Evolutionary conservation across 2,329 filamentous ascomycete genomes (phyloP), one percentile per base, ranked within the genome.

Genomic region (Neurospora sp.): DNA sequence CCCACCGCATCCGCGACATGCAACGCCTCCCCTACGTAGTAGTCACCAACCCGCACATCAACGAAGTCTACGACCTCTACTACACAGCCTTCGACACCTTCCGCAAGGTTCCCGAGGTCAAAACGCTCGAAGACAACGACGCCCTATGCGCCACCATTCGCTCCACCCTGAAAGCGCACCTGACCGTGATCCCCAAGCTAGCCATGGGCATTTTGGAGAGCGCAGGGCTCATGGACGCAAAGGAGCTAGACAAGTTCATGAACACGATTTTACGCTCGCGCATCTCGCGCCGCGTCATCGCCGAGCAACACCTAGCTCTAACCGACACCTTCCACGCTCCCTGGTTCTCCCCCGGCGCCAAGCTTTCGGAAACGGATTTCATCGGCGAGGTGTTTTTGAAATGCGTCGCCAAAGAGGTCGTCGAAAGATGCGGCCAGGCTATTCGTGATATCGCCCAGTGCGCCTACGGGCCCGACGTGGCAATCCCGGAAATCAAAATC

Each of bases 1-100:
- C 95, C 19, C 96, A 99, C 81, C 92, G 96, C 40, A 90, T 99
- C 73, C 93, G 96, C 71, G 95, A 99, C 79, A 98, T 99, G 88
- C 96, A 99, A 80, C 94, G 92, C 73, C 85, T 99, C 52, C 96
- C 96, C 19, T 99, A 97, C 78, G 92, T 96, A 43, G 95, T 98
- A 69, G 93, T 98, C 67, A 94, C 92, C n/a, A 99, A 99, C 77
- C 89, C 89, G 7, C 93, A 99, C 79, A 92, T 99, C 73, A 93
- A 92, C 78, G 90, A 96, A 74, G 96, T 98, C 40, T 99, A 99
- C 81, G 93, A 98, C 79, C 86, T 97, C 7, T 99, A 99, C 83
- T 97, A 97, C 81, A 90, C 90, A 74, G 95, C 96, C n/a, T 99
- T 99, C 76, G 96, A 99, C 78, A 89, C 85, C 68, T 91, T 98